Percentiles rank a stretch among this genome's conserved stretches.
phyloP scores from a whole-genome alignment of 305 asterid species.

The Andrographis paniculata region DNA sequence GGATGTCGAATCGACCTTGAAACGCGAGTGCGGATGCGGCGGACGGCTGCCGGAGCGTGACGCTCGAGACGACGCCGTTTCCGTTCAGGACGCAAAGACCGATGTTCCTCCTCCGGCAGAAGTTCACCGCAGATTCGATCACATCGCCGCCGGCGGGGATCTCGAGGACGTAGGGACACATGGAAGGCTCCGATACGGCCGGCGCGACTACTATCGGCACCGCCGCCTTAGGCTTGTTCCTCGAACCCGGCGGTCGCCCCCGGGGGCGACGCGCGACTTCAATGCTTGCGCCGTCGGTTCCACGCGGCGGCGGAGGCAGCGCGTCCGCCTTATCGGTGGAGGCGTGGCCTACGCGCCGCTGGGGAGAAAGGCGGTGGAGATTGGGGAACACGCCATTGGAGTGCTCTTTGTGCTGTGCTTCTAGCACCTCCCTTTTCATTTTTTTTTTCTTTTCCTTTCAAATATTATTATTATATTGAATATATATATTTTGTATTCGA shows the following conservation, averaged over 20 bases:
- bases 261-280: neutral
- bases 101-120: neutral
- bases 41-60: neutral
- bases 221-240: too few species aligned
- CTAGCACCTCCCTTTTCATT: too few species aligned
- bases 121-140: neutral
- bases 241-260: too few species aligned
- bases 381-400: too few species aligned
- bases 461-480: too few species aligned
- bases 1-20: neutral
- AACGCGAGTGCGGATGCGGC: neutral
- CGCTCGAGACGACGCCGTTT: neutral
- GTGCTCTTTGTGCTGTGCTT: too few species aligned
- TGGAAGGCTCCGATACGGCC: neutral
- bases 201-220: too few species aligned
- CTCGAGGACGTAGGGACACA: neutral
- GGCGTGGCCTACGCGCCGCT: too few species aligned
- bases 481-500: too few species aligned
- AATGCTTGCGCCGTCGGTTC: neutral
- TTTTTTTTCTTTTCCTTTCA: too few species aligned
- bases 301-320: neutral
- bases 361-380: too few species aligned
- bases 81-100: neutral
- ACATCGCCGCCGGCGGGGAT: neutral
- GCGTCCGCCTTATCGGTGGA: too few species aligned